Percentiles rank a stretch among this genome's conserved stretches.
phyloP scores from a whole-genome alignment of 805 yeast genomes.

The Lipomyces lipofer region DNA sequence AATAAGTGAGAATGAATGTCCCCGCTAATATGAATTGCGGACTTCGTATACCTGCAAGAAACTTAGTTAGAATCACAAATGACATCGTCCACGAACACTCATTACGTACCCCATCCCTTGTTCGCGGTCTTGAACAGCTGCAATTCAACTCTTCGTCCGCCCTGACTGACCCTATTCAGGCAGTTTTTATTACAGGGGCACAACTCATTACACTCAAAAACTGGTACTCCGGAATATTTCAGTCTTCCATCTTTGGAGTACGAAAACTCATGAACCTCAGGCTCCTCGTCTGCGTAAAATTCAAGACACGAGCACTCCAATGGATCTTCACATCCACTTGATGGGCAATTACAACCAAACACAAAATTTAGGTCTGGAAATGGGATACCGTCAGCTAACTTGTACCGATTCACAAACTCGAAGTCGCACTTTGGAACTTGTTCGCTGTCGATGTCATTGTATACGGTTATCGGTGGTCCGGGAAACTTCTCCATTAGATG shows the following conservation, averaged over 20 bases:
- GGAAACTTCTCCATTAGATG: constrained; percentile 4
- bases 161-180: constrained; percentile 23
- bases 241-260: constrained; percentile 18
- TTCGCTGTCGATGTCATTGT: constrained; percentile 13
- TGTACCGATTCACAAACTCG: not conserved
- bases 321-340: not conserved
- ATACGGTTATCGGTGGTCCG: constrained; percentile 6
- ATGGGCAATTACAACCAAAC: constrained; percentile 3
- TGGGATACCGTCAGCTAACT: not conserved
- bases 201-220: constrained; percentile 20
- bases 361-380: not conserved
- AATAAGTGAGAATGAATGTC: constrained; percentile 20
- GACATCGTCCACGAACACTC: not conserved
- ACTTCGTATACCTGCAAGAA: constrained; percentile 15
- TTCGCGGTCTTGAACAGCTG: constrained; percentile 19
- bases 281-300: not conserved
- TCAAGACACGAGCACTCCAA: constrained; percentile 1
- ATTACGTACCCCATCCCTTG: constrained; percentile 26
- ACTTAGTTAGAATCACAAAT: not conserved
- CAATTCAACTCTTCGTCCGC: constrained; percentile 19
- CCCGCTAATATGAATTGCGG: constrained; percentile 21
- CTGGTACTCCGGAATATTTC: constrained; percentile 6
- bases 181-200: constrained; percentile 21
- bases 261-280: constrained; percentile 1
- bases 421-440: constrained; percentile 1